Percentiles rank a stretch among this genome's conserved stretches.
Conservation (phyloP, 129 eudicot genomes). For the Lactuca saligna region DNA sequence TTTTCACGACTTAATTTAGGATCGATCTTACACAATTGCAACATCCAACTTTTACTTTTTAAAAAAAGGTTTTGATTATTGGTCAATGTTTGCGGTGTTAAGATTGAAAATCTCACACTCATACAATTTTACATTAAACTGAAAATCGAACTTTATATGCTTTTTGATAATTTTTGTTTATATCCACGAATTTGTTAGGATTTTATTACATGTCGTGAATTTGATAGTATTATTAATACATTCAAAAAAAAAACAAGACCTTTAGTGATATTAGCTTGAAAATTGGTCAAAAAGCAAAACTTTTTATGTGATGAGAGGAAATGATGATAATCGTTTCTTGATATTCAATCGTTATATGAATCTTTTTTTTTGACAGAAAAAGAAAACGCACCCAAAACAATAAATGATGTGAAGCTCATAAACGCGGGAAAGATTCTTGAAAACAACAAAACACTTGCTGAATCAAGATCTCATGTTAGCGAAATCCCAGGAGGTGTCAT, state of each 20-base stretch:
- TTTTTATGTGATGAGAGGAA: background rate
- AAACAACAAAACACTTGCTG: conserved; percentile 54
- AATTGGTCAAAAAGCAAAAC: background rate
- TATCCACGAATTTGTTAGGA: too few relatives aligned
- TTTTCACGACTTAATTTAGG: conserved; percentile 4
- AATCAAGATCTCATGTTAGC: conserved; percentile 54
- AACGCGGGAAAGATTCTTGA: conserved; percentile 76
- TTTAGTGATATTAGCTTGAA: background rate
- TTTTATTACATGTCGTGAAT: too few relatives aligned
- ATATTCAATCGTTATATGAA: background rate
- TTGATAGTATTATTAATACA: too few relatives aligned
- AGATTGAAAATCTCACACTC: background rate
- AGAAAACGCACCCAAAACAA: conserved; percentile 51
- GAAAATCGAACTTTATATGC: too few relatives aligned
- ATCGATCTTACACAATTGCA: background rate
- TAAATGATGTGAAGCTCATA: conserved; percentile 62
- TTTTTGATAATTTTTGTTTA: too few relatives aligned
- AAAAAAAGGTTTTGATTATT: background rate
- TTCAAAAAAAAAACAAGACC: background rate
- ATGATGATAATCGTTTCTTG: background rate
- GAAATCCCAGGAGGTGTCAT: conserved; percentile 66
- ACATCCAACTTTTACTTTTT: background rate
- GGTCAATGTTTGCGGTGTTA: too few relatives aligned
- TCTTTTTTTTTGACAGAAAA: conserved; percentile 35
- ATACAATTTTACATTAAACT: background rate